phyloP scores from a whole-genome alignment of 2,329 filamentous ascomycete genomes.

The Truncatella angustata region DNA sequence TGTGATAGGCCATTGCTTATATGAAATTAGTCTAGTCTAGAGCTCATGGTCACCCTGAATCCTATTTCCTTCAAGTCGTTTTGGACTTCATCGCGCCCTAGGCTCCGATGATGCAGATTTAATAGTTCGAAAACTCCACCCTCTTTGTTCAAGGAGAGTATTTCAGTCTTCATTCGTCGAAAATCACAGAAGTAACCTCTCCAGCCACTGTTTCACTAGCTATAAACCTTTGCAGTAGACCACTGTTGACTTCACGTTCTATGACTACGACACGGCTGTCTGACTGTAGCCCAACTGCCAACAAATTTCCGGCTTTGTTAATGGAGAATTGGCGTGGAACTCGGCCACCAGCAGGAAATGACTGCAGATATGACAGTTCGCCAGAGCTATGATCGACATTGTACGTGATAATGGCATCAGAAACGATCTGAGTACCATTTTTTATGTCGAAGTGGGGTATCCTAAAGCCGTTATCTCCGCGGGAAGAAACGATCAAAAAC shows the following conservation, averaged over 20 bases:
- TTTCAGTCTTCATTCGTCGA: no score
- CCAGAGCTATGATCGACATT: slow-evolving; percentile 53
- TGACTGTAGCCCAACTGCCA: slow-evolving; percentile 65
- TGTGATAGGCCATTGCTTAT: no score
- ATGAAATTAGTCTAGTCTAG: no score
- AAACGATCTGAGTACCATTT: slow-evolving; percentile 45
- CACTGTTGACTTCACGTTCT: slow-evolving; percentile 56
- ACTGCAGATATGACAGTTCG: slow-evolving; percentile 51
- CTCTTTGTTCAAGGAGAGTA: no score
- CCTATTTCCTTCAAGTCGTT: no score
- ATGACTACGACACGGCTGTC: slow-evolving; percentile 62
- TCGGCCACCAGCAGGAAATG: slow-evolving; percentile 61
- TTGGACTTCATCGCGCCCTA: no score
- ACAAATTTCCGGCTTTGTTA: slow-evolving; percentile 60
- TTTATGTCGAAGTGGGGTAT: slow-evolving; percentile 44
- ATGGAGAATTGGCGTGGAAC: slow-evolving; percentile 67
- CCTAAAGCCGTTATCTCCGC: slow-evolving; percentile 56
- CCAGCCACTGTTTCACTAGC: slow-evolving; percentile 42
- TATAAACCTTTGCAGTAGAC: slow-evolving; percentile 49
- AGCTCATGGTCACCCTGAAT: no score
- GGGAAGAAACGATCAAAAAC: slow-evolving; percentile 67
- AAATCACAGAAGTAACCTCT: slow-evolving; percentile 45
- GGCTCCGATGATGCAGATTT: no score
- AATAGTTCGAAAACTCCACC: no score
- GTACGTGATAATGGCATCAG: slow-evolving; percentile 66